Base-by-base conservation (phyloP, 2,329 filamentous ascomycete species). In the Exophiala xenobiotica region DNA sequence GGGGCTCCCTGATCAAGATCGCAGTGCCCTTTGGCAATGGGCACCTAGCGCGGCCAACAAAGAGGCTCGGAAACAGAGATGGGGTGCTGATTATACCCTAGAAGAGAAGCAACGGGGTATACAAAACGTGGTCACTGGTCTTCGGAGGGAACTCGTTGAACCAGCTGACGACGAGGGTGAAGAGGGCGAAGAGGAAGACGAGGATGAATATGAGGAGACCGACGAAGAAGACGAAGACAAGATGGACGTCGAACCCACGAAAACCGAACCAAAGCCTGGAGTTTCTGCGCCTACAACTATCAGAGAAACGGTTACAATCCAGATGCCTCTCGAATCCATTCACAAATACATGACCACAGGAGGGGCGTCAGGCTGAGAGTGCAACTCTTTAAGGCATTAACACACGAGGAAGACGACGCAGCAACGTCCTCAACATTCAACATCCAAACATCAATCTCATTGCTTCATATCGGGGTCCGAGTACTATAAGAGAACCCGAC, bases 81-180 rank as follows among this genome's bases (percentile, higher is more conserved):
- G 76, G 61, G 72, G 74, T n/a, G 84, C 87, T 49, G 77, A 84
- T 50, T 93, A 83, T 66, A 92, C 87, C 1, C 74, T 81, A 3
- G 84, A 85, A 61, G 89, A 93, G 73, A 77, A 80, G 45, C 81
- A 79, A 52, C 64, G 67, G 52, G 88, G 88, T 5, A 68, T 86
- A 8, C 80, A 87, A 63, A 85, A 82, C 61, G 85, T 91, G 39
- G 77, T 83, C 29, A 92, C 88, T 0, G 88, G 88, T 0, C 67
- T 93, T 64, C 78, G 69, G 64, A 77, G 80, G 59, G 74, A 70
- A 50, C 61, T 79, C 57, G 78, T 80, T 2, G 81, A 85, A 2
- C 81, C 85, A 4, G 63, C 77, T 7, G 64, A 61, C 4, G 64
- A 65, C 18, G 67, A 67, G 9, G 66, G 59, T 12, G 66, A 66